Evolutionary conservation across 1,284 basidiomycete genomes (phyloP).

Genomic region (Dichomitus squalens): DNA sequence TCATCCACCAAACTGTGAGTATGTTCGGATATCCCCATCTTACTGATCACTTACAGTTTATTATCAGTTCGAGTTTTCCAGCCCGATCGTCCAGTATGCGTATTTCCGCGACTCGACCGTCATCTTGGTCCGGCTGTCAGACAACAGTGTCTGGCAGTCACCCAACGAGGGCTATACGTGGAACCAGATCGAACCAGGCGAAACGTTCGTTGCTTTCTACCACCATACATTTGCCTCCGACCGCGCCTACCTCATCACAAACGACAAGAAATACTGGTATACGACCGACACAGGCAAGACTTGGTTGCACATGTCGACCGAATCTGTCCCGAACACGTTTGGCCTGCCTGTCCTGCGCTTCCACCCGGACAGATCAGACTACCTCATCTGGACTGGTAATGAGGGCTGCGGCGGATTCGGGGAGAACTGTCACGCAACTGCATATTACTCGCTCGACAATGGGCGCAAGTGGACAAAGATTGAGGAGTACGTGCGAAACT

Average conservation of each 20-base stretch:
- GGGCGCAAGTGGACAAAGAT: slow-evolving; percentile 79
- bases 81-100: slow-evolving; percentile 74
- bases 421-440: slow-evolving; percentile 68
- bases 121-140: slow-evolving; percentile 80
- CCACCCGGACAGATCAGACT: slow-evolving; percentile 82
- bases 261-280: slow-evolving; percentile 65
- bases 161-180: slow-evolving; percentile 94
- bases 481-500: slow-evolving; percentile 88
- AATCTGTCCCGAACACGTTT: slow-evolving; percentile 79
- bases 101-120: slow-evolving; percentile 84
- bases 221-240: slow-evolving; percentile 82
- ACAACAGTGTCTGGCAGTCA: slow-evolving; percentile 89
- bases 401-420: slow-evolving; percentile 56
- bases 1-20: slow-evolving; percentile 70
- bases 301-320: slow-evolving; percentile 70
- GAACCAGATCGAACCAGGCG: slow-evolving; percentile 63
- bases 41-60: not conserved
- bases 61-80: slow-evolving; percentile 72
- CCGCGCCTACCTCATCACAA: slow-evolving; percentile 90
- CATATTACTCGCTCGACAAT: slow-evolving; percentile 76
- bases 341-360: slow-evolving; percentile 81
- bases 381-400: slow-evolving; percentile 89
- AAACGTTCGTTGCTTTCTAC: slow-evolving; percentile 81
- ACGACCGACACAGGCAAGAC: slow-evolving; percentile 81
- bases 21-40: not conserved